Conservation (phyloP, 2,329 filamentous ascomycete genomes). For the Fusarium buxicola region DNA sequence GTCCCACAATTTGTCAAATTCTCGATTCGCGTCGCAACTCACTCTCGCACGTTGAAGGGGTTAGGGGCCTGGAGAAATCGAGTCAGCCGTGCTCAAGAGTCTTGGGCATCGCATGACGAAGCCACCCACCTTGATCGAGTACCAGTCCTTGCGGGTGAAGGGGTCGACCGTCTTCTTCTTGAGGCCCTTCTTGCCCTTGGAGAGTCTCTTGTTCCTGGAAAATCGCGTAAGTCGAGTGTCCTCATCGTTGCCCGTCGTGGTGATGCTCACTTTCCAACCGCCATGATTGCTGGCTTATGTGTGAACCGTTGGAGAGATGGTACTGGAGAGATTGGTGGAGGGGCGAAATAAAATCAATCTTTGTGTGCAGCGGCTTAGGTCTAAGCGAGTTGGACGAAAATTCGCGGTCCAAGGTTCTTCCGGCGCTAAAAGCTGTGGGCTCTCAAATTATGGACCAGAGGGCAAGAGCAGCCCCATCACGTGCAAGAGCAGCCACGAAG, state of each 20-base stretch:
- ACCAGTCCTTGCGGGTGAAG: constrained; percentile 99
- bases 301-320: constrained; percentile 57
- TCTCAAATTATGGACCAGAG: constrained; percentile 27
- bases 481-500: constrained; percentile 14
- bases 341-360: constrained; percentile 56
- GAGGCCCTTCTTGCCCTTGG: constrained; percentile 99
- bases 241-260: constrained; percentile 16
- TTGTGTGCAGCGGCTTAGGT: constrained; percentile 55
- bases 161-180: constrained; percentile 99
- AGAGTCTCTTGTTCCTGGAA: constrained; percentile 98
- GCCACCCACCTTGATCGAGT: constrained; percentile 84
- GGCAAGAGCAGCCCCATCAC: constrained; percentile 35
- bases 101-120: background rate
- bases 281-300: constrained; percentile 67
- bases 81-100: constrained; percentile 36
- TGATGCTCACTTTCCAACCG: constrained; percentile 68
- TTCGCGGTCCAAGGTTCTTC: constrained; percentile 46
- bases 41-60: constrained; percentile 97
- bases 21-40: constrained; percentile 61
- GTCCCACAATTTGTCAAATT: constrained; percentile 27
- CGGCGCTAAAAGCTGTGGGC: constrained; percentile 39
- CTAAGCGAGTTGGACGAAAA: constrained; percentile 52
- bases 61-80: constrained; percentile 77
- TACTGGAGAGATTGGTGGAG: constrained; percentile 57
- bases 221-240: constrained; percentile 40